Conservation (phyloP, 495 filamentous ascomycete genomes). For the Usnea hakonensis region DNA sequence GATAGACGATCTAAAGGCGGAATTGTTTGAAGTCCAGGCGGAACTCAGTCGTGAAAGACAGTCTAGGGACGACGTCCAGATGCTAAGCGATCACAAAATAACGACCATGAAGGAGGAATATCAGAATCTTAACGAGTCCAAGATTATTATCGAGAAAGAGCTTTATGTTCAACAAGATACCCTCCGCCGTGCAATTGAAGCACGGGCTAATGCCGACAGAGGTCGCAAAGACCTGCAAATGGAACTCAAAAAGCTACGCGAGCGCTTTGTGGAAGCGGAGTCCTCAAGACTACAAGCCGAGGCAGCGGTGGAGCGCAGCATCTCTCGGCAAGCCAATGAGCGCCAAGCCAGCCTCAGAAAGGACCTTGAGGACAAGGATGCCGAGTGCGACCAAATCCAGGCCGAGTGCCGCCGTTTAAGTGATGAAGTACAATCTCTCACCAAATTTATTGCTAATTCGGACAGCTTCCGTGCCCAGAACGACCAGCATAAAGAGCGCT, state of each 20-base stretch:
- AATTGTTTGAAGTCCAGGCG: conserved; percentile 76
- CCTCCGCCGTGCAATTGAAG: conserved; percentile 78
- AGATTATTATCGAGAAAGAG: conserved; percentile 96
- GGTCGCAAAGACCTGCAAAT: conserved; percentile 82
- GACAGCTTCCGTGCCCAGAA: conserved; percentile 78
- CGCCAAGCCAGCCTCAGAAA: conserved; percentile 67
- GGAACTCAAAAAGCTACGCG: conserved; percentile 73
- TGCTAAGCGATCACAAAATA: conserved; percentile 85
- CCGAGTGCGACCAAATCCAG: conserved; percentile 65
- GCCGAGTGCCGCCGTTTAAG: conserved; percentile 66
- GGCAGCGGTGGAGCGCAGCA: conserved; percentile 67
- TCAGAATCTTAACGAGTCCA: conserved; percentile 81
- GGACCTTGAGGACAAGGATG: conserved; percentile 67
- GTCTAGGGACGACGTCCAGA: conserved; percentile 89
- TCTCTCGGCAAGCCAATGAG: conserved; percentile 71
- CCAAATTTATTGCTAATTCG: conserved; percentile 76
- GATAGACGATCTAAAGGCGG: conserved; percentile 73
- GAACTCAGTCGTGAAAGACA: conserved; percentile 89
- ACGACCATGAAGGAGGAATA: conserved; percentile 75
- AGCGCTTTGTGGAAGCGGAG: conserved; percentile 75
- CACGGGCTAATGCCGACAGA: conserved; percentile 65
- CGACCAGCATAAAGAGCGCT: conserved; percentile 86
- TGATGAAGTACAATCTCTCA: conserved; percentile 69
- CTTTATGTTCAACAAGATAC: conserved; percentile 97
- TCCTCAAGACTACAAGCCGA: conserved; percentile 79